Percentiles rank a stretch among this genome's conserved stretches.
Conservation (phyloP, 2,329 filamentous ascomycete genomes). For the Falciphora oryzae region DNA sequence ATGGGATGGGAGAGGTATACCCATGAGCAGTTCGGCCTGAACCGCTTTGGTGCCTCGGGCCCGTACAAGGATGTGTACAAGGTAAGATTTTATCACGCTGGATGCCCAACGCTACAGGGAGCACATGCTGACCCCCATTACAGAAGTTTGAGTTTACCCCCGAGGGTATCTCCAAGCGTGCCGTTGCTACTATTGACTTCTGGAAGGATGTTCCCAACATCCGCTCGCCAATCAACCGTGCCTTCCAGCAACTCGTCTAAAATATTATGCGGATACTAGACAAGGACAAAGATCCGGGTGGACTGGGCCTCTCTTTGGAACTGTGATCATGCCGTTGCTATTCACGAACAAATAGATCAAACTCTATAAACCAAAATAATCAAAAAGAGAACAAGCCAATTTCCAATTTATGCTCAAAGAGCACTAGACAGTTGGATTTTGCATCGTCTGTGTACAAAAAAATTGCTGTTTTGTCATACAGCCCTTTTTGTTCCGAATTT, state of each 20-base stretch:
- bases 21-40: conserved; percentile 98
- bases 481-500: not conserved
- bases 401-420: not conserved
- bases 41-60: conserved; percentile 96
- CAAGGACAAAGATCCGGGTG: not conserved
- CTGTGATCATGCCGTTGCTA: not conserved
- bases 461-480: not conserved
- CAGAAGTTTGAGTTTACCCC: conserved; percentile 99
- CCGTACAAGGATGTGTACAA: conserved; percentile 98
- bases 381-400: not conserved
- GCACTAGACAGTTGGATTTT: not conserved
- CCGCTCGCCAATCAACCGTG: conserved; percentile 92
- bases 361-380: not conserved
- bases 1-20: conserved; percentile 99
- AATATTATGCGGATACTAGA: conserved; percentile 6
- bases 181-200: conserved; percentile 87
- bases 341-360: not conserved
- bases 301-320: not conserved
- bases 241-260: conserved; percentile 96
- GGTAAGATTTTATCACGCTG: conserved; percentile 36
- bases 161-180: conserved; percentile 93
- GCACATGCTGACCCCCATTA: conserved; percentile 16
- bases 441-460: not conserved
- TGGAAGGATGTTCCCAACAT: conserved; percentile 91
- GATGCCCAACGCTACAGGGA: conserved; percentile 22